These are phyloP conservation scores for Pyrus betulifolia DNA, from an alignment of 306 rosid genomes.

Conservation along the genomic window DNA sequence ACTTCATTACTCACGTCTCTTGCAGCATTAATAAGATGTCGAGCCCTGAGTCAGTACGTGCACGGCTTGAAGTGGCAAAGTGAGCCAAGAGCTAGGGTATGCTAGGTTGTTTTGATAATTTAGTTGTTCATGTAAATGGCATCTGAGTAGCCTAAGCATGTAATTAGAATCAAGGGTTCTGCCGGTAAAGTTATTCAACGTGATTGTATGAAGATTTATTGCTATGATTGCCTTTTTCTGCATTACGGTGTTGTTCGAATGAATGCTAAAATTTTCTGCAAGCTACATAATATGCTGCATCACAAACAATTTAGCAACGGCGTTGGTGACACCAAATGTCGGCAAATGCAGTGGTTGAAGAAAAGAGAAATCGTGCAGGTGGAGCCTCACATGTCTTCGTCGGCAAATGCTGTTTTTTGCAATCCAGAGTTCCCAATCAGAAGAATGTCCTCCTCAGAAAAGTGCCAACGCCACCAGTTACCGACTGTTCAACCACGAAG, in stretches of 20 bases:
- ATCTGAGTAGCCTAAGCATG: background rate
- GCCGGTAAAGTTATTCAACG: background rate
- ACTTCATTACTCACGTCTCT: background rate
- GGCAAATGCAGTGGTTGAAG: too few species aligned
- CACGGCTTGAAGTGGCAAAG: slow-evolving; percentile 56
- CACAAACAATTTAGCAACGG: too few species aligned
- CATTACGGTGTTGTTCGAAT: background rate
- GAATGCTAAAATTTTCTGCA: background rate
- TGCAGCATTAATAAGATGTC: slow-evolving; percentile 49
- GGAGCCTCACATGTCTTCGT: too few species aligned
- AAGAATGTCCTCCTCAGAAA: too few species aligned
- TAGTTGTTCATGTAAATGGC: background rate
- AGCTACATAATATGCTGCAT: background rate
- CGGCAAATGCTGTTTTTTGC: too few species aligned
- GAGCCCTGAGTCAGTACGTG: slow-evolving; percentile 29
- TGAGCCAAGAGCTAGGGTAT: slow-evolving; percentile 22
- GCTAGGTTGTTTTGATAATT: background rate
- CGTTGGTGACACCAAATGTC: too few species aligned
- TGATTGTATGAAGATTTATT: background rate
- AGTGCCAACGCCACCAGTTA: too few species aligned
- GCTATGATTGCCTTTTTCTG: too few species aligned
- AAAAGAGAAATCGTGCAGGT: too few species aligned
- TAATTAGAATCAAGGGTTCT: background rate
- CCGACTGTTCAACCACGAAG: too few species aligned
- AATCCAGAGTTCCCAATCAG: too few species aligned